A percentile compares a stretch with the other conserved stretches of the same genome.
phyloP scores from a whole-genome alignment of 805 yeast genomes.

The Wickerhamiella kurtzmanii region DNA sequence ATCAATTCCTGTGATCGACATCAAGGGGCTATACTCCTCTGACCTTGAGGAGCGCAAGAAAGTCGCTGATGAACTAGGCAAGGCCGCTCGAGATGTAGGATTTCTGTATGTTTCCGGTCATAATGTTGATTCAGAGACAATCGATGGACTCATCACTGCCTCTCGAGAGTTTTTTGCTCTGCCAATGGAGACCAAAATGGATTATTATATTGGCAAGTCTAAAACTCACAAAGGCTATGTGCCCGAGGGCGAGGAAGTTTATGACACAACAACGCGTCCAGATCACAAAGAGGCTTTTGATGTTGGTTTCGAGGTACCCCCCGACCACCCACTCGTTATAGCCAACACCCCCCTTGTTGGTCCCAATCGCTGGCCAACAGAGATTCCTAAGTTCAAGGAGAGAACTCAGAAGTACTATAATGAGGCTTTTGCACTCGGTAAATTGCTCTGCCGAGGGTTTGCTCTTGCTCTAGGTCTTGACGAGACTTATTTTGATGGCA shows the following conservation, averaged over 20 bases:
- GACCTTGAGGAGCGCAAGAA: slow-evolving; percentile 7
- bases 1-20: slow-evolving; percentile 1
- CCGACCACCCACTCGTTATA: slow-evolving; percentile 29
- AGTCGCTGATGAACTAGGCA: slow-evolving; percentile 17
- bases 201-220: slow-evolving; percentile 34
- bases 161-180: slow-evolving; percentile 32
- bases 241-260: not conserved
- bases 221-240: slow-evolving; percentile 31
- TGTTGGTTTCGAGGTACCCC: slow-evolving; percentile 27
- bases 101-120: slow-evolving; percentile 38
- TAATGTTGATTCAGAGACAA: not conserved
- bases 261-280: slow-evolving; percentile 18
- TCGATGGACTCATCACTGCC: slow-evolving; percentile 28
- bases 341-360: slow-evolving; percentile 31
- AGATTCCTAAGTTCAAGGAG: slow-evolving; percentile 33
- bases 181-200: slow-evolving; percentile 32
- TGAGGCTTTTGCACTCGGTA: slow-evolving; percentile 34
- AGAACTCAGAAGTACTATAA: slow-evolving; percentile 31
- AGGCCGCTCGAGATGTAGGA: slow-evolving; percentile 42
- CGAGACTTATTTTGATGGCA: slow-evolving; percentile 33
- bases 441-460: slow-evolving; percentile 33
- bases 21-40: not conserved
- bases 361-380: slow-evolving; percentile 42
- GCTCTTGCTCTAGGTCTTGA: slow-evolving; percentile 43
- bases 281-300: slow-evolving; percentile 54